A percentile compares a stretch with the other conserved stretches of the same genome.
Evolutionary conservation across 1,284 basidiomycete genomes (phyloP).

Genomic region (Sporisorium iseilematis-ciliati): DNA sequence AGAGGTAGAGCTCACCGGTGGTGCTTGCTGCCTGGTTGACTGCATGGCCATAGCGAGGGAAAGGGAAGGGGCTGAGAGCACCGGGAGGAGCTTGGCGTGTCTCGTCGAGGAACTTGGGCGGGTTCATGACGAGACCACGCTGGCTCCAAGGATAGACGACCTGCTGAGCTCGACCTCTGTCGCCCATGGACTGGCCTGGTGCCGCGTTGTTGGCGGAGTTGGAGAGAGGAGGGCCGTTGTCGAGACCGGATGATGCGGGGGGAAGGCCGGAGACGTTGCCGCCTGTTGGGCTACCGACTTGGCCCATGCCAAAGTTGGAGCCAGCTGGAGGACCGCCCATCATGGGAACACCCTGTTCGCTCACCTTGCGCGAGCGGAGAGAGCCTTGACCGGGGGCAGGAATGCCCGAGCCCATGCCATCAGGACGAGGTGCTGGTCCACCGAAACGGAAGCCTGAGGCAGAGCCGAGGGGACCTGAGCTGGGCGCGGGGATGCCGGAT

Average conservation of each 20-base stretch:
- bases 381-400: slow-evolving; percentile 49
- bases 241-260: slow-evolving; percentile 43
- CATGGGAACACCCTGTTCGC: slow-evolving; percentile 45
- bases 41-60: slow-evolving; percentile 96
- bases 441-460: slow-evolving; percentile 63
- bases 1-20: slow-evolving; percentile 91
- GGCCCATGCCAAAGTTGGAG: slow-evolving; percentile 32
- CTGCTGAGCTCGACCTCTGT: slow-evolving; percentile 42
- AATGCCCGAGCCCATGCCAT: slow-evolving; percentile 47
- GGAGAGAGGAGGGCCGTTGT: slow-evolving; percentile 31
- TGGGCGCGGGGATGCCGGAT: slow-evolving; percentile 35
- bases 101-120: slow-evolving; percentile 68
- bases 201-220: slow-evolving; percentile 4
- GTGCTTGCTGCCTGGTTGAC: slow-evolving; percentile 82
- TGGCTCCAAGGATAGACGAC: slow-evolving; percentile 69
- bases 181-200: slow-evolving; percentile 10
- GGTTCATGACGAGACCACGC: slow-evolving; percentile 65
- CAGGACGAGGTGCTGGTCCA: slow-evolving; percentile 49
- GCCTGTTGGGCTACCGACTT: slow-evolving; percentile 27
- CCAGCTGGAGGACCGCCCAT: slow-evolving; percentile 13
- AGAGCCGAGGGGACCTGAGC: slow-evolving; percentile 46
- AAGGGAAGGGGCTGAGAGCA: slow-evolving; percentile 75
- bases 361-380: slow-evolving; percentile 49
- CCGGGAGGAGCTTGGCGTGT: slow-evolving; percentile 65
- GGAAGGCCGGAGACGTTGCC: slow-evolving; percentile 50